Evolutionary conservation across 163 green algal species (phyloP), one percentile per base, ranked within the genome.

Genomic region (Chloroidium sp.): DNA sequence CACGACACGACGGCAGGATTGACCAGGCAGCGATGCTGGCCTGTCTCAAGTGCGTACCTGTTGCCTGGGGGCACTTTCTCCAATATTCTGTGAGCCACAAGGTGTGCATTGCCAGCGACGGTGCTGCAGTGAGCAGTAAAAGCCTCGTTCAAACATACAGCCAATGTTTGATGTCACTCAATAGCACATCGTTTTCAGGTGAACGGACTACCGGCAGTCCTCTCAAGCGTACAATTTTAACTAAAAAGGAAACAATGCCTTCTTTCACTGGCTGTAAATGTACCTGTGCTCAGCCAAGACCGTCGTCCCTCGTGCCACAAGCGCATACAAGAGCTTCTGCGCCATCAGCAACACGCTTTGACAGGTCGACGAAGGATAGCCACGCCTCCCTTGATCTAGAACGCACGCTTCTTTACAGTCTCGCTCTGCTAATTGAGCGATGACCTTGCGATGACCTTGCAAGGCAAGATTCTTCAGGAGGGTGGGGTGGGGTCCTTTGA

Each of bases 261-360:
- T 72, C 67, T 72, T 6, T 2, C 76, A 74, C 76, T 59, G 59
- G 76, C 76, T 79, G 4, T 0, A 1, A n/a, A 69, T 0, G 62
- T 69, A 84, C 82, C 84, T 92, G 80, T 91, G 87, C 69, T 98
- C 95, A 0, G 93, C 92, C 3, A 98, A 88, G 0, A 97, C 89
- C 0, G 93, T 86, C 0, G 86, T 87, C 14, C 90, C 91, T 2
- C 94, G 86, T 0, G 91, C 88, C 2, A 98, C 91, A 4, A 98
- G 82, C 0, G 87, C 82, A 64, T 92, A 97, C 1, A 92, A 81
- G 6, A 93, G 87, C 0, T 82, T 61, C 3, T 82, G 76, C 1
- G 79, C 69, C 82, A 86, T 86, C 10, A n/a, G 6, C 6, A 72
- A 72, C 67, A 36, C 36, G 36, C 36, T 36, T 36, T 36, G 36